Conservation (phyloP, 768 basidiomycete species). For the Lentinus tigrinus region DNA sequence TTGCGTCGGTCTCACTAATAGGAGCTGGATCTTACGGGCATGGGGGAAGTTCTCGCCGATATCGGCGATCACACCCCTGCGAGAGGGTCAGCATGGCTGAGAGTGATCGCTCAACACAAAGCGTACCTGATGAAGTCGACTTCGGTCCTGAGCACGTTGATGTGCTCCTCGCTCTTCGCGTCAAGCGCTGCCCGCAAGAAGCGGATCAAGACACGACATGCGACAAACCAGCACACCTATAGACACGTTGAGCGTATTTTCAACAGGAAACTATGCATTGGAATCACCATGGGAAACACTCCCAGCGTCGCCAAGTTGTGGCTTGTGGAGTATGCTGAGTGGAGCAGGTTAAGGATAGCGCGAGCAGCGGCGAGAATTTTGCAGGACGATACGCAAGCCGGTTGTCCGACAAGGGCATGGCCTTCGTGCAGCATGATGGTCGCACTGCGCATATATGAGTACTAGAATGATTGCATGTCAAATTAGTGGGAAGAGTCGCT, state of each 20-base stretch:
- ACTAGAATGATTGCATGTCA: too few relatives aligned
- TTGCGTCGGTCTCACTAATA: background rate
- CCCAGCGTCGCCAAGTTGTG: constrained; percentile 71
- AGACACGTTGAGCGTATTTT: constrained; percentile 42
- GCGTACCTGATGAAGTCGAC: constrained; percentile 68
- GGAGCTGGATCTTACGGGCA: constrained; percentile 39
- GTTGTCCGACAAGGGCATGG: constrained; percentile 58
- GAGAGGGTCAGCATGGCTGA: background rate
- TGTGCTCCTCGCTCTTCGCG: constrained; percentile 53
- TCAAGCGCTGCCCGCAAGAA: constrained; percentile 66
- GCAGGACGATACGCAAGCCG: constrained; percentile 65
- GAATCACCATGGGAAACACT: constrained; percentile 62
- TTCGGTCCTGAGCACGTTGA: constrained; percentile 58
- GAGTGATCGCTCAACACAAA: background rate
- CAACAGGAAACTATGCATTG: background rate
- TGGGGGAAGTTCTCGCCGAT: constrained; percentile 69
- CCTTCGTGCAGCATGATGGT: constrained; percentile 75
- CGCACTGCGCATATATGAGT: constrained; percentile 48
- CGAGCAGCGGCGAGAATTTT: constrained; percentile 68
- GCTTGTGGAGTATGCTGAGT: constrained; percentile 65
- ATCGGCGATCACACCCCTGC: constrained; percentile 55
- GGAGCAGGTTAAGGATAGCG: constrained; percentile 64
- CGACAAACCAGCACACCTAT: constrained; percentile 55
- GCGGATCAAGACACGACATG: constrained; percentile 63
- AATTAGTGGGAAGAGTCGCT: background rate